These are phyloP conservation scores for Aspergillus cejpii DNA, from an alignment of 2,329 filamentous ascomycete genomes.

Conservation along the genomic window DNA sequence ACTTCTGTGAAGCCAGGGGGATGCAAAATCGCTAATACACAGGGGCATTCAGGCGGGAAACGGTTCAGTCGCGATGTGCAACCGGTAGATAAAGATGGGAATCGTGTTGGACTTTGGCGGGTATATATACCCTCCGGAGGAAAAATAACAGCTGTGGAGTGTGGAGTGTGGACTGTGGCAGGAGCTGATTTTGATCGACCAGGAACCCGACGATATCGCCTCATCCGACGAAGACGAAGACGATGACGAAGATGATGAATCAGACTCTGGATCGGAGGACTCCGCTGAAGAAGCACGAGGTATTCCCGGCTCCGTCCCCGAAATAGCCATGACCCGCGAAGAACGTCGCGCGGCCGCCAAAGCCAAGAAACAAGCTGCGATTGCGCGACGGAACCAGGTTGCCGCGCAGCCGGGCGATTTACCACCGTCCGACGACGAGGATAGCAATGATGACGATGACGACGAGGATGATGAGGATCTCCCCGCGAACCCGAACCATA, in stretches of 20 bases:
- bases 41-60: constrained; percentile 64
- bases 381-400: constrained; percentile 64
- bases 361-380: constrained; percentile 83
- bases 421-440: constrained; percentile 59
- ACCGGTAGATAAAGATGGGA: constrained; percentile 82
- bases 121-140: constrained; percentile 40
- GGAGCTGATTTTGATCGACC: not conserved
- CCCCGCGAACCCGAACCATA: constrained; percentile 87
- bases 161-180: no score
- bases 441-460: constrained; percentile 32
- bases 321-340: constrained; percentile 61
- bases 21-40: not conserved
- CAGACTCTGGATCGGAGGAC: no score
- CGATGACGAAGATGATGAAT: not conserved
- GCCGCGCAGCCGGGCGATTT: constrained; percentile 77
- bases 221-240: constrained; percentile 49
- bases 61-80: constrained; percentile 89
- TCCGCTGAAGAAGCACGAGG: no score
- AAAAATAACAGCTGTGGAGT: no score
- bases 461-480: constrained; percentile 34
- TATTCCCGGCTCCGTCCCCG: constrained; percentile 40
- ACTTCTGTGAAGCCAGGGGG: no score
- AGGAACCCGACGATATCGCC: constrained; percentile 32
- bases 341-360: constrained; percentile 82
- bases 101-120: constrained; percentile 82